Percentiles rank a stretch among this genome's conserved stretches.
Conservation (phyloP, 495 filamentous ascomycete genomes). For the Daldinia grandis region DNA sequence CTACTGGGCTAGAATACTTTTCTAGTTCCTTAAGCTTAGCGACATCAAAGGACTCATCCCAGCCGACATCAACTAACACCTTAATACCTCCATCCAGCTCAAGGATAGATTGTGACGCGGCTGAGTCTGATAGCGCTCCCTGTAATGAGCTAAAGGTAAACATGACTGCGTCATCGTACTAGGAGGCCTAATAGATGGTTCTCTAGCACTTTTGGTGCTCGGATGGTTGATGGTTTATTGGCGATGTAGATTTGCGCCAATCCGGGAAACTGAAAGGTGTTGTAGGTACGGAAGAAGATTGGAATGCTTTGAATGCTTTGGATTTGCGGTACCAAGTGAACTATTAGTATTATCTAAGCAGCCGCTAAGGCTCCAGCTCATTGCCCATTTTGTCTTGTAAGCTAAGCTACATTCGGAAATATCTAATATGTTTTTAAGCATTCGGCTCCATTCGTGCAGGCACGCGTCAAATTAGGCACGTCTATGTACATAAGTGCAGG, state of each 20-base stretch:
- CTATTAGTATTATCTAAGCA: not conserved
- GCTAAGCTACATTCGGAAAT: too few species aligned
- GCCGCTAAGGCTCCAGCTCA: not conserved
- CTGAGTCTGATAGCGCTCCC: constrained; percentile 85
- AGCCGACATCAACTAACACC: constrained; percentile 92
- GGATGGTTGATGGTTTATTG: not conserved
- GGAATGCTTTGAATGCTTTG: not conserved
- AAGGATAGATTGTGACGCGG: constrained; percentile 90
- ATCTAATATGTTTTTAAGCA: too few species aligned
- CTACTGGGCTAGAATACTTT: constrained; percentile 66
- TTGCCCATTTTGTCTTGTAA: not conserved
- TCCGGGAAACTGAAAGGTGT: constrained; percentile 1
- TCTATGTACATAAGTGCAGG: too few species aligned
- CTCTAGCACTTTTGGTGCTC: not conserved
- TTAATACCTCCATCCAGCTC: constrained; percentile 98
- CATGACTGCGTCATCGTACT: constrained; percentile 64
- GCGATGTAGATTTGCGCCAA: not conserved
- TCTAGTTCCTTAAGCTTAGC: constrained; percentile 84
- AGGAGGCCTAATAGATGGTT: not conserved
- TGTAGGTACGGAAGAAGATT: not conserved
- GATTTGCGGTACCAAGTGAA: constrained; percentile 1
- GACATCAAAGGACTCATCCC: constrained; percentile 89
- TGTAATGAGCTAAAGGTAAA: constrained; percentile 94
- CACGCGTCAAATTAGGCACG: not conserved
- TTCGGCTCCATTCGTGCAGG: not conserved